Conservation (phyloP, 495 filamentous ascomycete species). For the Hypoxylon crocopeplum region DNA sequence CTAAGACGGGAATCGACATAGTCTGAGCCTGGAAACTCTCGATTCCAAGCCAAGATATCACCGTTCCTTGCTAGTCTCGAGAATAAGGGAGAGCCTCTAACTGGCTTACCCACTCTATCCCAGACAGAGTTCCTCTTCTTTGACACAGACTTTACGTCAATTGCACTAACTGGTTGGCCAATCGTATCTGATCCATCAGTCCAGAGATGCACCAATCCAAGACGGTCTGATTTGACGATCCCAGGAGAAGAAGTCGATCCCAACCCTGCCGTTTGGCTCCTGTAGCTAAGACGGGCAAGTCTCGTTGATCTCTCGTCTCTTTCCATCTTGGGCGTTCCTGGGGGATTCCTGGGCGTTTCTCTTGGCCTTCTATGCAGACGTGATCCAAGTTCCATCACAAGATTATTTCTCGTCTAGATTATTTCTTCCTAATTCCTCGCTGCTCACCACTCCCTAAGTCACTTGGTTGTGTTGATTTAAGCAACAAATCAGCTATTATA, state of each 20-base stretch:
- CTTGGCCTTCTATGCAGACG: constrained; percentile 24
- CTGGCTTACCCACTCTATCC: constrained; percentile 20
- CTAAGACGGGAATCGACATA: constrained; percentile 9
- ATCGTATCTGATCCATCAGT: constrained; percentile 30
- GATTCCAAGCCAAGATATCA: constrained; percentile 13
- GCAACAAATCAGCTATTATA: constrained; percentile 12
- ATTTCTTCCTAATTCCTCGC: constrained; percentile 26
- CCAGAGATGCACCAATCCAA: constrained; percentile 29
- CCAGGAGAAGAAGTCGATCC: constrained; percentile 37
- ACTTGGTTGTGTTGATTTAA: constrained; percentile 2
- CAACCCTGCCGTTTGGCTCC: constrained; percentile 29
- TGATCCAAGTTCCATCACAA: constrained; percentile 13
- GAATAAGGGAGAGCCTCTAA: constrained; percentile 24
- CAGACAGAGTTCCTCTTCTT: constrained; percentile 34
- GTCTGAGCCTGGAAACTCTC: constrained; percentile 18
- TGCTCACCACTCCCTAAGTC: constrained; percentile 2
- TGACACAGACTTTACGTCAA: constrained; percentile 30
- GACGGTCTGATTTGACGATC: constrained; percentile 36
- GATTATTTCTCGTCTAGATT: constrained; percentile 15
- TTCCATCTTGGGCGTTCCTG: constrained; percentile 12
- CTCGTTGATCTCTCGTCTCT: constrained; percentile 25
- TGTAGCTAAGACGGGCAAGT: constrained; percentile 23
- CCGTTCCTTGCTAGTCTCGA: constrained; percentile 14
- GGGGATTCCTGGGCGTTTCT: neutral
- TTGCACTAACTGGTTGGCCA: constrained; percentile 26